phyloP scores from a whole-genome alignment of 176 grass and related monocot genomes.

The Pharus latifolius region DNA sequence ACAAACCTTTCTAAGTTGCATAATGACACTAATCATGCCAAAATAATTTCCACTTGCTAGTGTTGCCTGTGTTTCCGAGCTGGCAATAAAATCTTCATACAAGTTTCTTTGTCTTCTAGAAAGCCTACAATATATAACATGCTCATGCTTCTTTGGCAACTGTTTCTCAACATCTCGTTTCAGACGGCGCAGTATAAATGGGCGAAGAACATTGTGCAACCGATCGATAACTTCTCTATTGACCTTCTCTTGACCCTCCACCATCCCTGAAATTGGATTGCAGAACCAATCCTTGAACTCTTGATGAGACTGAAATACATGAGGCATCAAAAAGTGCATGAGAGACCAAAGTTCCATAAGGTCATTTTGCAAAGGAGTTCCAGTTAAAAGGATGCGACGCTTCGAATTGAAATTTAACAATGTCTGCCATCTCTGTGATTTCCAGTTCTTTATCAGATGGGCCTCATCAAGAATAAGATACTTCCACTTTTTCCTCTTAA shows the following conservation, averaged over 20 bases:
- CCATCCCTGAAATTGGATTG: constrained; percentile 98
- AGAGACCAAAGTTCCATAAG: constrained; percentile 99
- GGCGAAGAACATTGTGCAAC: constrained; percentile 96
- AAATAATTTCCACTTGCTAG: constrained; percentile 90
- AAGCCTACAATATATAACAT: constrained; percentile 94
- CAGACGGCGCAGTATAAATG: constrained; percentile 86
- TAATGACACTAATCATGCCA: constrained; percentile 99
- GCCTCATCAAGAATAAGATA: constrained; percentile 99
- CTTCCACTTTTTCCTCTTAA: constrained; percentile 98
- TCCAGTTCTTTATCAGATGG: constrained; percentile 99
- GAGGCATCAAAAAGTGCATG: constrained; percentile 99
- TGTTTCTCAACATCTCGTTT: constrained; percentile 99
- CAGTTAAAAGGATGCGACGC: constrained; percentile 86
- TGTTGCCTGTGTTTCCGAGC: constrained; percentile 86
- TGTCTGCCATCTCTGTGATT: constrained; percentile 99
- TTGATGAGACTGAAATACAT: constrained; percentile 99
- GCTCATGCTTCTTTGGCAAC: constrained; percentile 83
- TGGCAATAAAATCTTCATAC: constrained; percentile 98
- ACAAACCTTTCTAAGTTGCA: constrained; percentile 98
- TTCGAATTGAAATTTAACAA: constrained; percentile 97
- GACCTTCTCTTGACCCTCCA: constrained; percentile 96
- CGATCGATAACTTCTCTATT: constrained; percentile 95
- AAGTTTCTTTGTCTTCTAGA: constrained; percentile 94
- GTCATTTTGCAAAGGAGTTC: constrained; percentile 96
- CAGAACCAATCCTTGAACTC: constrained; percentile 99